Evolutionary conservation across 208 protist genomes (phyloP), one percentile per base, ranked within the genome.

Genomic region (Leishmania guyanensis): DNA sequence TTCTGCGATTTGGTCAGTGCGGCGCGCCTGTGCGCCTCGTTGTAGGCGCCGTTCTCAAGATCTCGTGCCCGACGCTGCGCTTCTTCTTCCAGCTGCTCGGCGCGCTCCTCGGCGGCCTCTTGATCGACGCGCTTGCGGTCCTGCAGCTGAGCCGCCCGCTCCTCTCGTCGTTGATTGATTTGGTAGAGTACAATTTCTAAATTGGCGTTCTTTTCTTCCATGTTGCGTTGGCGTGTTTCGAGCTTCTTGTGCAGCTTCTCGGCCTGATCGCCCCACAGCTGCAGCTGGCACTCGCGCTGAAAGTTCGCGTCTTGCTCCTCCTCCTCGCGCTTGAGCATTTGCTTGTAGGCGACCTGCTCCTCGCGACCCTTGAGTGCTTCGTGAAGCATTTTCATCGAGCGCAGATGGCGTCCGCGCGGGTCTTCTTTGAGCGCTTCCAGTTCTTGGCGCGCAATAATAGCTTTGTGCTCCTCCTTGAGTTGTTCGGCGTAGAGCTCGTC

Each of bases 181-280:
- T 96, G 92, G 71, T 84, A 91, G 33, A 89, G 82, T 50, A 97
- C 88, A 64, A 87, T 89, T 78, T 93, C 85, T 54, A 97, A 65
- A 74, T 96, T 93, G 2, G 81, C 77, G 80, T 92, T 93, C 85
- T 95, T 95, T 73, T 92, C 90, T 54, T 85, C 90, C 64, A 95
- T 79, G 81, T 96, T 94, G 56, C 86, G 83, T 75, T 92, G 75
- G 9, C 90, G 84, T 48, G 51, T 39, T 51, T 80, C 83, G 4
- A 93, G 84, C 43, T 86, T 82, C 77, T 91, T 81, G 50, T 92
- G 86, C 78, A 83, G 5, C 65, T 92, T 86, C 58, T 94, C 84
- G n/a, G 88, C 90, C 43, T 82, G 79, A 29, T 90, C 75, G 17
- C 86, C 94, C 83, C 89, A 92, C 8, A 78, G 66, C 68, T 88